Evolutionary conservation across 2,329 filamentous ascomycete species (phyloP), one percentile per base, ranked within the genome.

Genomic region (Aspergillus sp.): DNA sequence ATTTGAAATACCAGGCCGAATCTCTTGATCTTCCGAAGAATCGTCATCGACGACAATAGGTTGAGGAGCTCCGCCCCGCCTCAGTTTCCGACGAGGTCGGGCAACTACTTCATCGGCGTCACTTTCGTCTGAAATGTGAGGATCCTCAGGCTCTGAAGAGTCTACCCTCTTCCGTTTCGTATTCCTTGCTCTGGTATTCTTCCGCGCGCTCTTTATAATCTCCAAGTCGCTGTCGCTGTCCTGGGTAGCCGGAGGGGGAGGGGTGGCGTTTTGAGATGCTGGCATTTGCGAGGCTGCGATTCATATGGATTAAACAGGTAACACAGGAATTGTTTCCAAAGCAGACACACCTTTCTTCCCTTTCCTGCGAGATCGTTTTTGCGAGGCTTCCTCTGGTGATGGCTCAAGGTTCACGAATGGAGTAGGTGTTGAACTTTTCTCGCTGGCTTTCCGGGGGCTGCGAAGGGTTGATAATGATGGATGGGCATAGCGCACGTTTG

Each of bases 401-500:
- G 33, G 37, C 23, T 57, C 45, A 46, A 37, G 37, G 41, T 17
- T 55, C 46, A 57, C 57, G 25, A 58, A 51, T 47, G 62, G 51
- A 17, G 57, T 33, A 21, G 56, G 45, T 7, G 48, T 43, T 51
- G 57, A 14, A 17, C 54, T 41, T 19, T 55, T 17, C 23, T 54
- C 58, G 21, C 23, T 50, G 45, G 31, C 58, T n/a, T 63, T 39
- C 9, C 60, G 51, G 19, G 53, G 43, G 37, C 41, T 48, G 23
- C 59, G 58, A 12, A 65, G 15, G 33, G 61, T 56, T 0, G 66
- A 59, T 51, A 59, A 58, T 8, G 65, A 70, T 11, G 71, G 68
- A 58, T 72, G 68, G 6, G 58, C 58, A 56, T 73, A 77, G 33
- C 68, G 68, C 9, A 77, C 63, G 15, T 61, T 72, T 15, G 74